A percentile compares a stretch with the other conserved stretches of the same genome.
Evolutionary conservation across 768 basidiomycete species (phyloP).

Genomic region (Rubroboletus pulcherrimus): DNA sequence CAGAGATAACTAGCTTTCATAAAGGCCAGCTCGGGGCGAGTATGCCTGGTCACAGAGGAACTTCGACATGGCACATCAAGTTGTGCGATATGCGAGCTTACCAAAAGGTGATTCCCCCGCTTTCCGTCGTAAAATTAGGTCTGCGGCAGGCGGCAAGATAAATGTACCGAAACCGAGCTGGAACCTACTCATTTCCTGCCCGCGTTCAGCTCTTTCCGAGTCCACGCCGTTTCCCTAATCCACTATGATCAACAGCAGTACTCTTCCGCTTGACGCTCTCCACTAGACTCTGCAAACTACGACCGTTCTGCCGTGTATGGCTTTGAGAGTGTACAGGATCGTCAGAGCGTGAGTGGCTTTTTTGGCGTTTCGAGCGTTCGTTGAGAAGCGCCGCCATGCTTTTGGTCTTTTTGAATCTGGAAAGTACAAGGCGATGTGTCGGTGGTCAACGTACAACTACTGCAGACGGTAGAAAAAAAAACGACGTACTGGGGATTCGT

Average conservation of each 20-base stretch:
- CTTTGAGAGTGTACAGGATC: background rate
- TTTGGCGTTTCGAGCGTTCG: constrained; percentile 73
- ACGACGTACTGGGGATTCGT: constrained; percentile 83
- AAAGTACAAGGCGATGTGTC: background rate
- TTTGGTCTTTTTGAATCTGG: constrained; percentile 89
- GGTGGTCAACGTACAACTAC: background rate
- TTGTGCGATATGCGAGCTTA: background rate
- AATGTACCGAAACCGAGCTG: background rate
- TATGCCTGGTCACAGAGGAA: background rate
- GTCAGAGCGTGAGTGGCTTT: constrained; percentile 23
- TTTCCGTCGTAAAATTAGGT: background rate
- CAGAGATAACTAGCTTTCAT: background rate
- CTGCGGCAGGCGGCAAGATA: background rate
- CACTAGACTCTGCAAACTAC: constrained; percentile 62
- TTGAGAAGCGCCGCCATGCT: constrained; percentile 81
- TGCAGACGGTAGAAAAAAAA: background rate
- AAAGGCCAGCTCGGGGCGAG: background rate
- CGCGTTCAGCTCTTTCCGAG: constrained; percentile 14
- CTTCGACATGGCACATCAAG: background rate
- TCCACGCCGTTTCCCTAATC: constrained; percentile 40
- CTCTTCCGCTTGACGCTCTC: constrained; percentile 87
- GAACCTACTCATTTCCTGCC: background rate
- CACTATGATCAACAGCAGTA: constrained; percentile 22
- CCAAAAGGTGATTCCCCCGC: background rate
- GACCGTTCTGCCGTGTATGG: constrained; percentile 10